Evolutionary conservation across 108 stramenopile genomes (phyloP).

Genomic region (Skeletonema tropicum): DNA sequence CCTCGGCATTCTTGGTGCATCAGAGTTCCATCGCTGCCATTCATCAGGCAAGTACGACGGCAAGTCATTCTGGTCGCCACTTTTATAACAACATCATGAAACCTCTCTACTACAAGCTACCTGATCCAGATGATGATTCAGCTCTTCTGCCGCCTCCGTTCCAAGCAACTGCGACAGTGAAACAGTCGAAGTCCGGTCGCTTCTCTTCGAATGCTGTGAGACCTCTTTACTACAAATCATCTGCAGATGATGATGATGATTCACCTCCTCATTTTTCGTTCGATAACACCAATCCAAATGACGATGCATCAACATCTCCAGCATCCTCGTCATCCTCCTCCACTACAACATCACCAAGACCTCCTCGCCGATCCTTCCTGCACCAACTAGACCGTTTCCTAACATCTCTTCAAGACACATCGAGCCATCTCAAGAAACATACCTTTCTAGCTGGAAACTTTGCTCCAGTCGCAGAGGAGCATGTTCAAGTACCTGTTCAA

Average conservation of each 20-base stretch:
- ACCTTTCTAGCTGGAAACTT: slow-evolving; percentile 50
- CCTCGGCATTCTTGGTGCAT: not conserved
- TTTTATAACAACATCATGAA: too few relatives aligned
- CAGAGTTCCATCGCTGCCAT: not conserved
- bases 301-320: too few relatives aligned
- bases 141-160: too few relatives aligned
- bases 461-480: slow-evolving; percentile 43
- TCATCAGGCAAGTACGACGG: too few relatives aligned
- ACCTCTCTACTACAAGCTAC: too few relatives aligned
- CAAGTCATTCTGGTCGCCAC: too few relatives aligned
- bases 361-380: slow-evolving; percentile 22
- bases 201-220: too few relatives aligned
- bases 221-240: not conserved
- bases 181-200: too few relatives aligned
- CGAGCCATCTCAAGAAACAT: slow-evolving; percentile 8
- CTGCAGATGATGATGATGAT: not conserved
- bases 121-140: too few relatives aligned
- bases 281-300: not conserved
- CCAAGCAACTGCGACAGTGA: too few relatives aligned
- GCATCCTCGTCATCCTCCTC: not conserved
- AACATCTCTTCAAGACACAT: slow-evolving; percentile 31
- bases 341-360: not conserved
- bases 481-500: slow-evolving; percentile 32
- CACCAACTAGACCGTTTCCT: slow-evolving; percentile 44
- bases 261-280: not conserved